Evolutionary conservation across 306 rosid genomes (phyloP).

Genomic region (Astragalus glycyphyllos): DNA sequence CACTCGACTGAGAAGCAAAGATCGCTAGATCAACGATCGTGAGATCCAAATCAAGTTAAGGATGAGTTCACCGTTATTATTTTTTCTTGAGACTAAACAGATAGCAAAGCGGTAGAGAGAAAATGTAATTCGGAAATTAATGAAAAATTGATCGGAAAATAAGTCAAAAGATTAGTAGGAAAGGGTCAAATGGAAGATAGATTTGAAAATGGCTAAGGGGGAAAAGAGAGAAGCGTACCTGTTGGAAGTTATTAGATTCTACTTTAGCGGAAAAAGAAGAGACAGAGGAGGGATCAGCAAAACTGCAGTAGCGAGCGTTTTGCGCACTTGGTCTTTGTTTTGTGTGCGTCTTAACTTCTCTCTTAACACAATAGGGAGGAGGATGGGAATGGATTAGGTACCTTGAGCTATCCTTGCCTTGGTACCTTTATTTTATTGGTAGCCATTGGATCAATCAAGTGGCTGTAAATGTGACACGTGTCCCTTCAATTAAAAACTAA

Average conservation of each 20-base stretch:
- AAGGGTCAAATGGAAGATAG: background rate
- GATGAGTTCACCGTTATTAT: background rate
- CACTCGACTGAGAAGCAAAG: background rate
- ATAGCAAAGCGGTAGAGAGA: background rate
- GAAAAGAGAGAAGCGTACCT: slow-evolving; percentile 28
- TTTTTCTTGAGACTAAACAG: background rate
- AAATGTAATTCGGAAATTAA: background rate
- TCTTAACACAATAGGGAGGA: too few species aligned
- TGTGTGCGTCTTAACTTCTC: too few species aligned
- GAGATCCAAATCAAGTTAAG: slow-evolving; percentile 1
- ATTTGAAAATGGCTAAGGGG: slow-evolving; percentile 16
- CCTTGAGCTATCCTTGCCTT: too few species aligned
- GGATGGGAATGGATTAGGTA: too few species aligned
- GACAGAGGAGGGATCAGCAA: background rate
- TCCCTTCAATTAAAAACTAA: too few species aligned
- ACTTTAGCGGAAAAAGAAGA: slow-evolving; percentile 22
- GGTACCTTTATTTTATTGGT: too few species aligned
- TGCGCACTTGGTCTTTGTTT: background rate
- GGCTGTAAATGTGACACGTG: too few species aligned
- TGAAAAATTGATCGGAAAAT: too few species aligned
- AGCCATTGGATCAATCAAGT: too few species aligned
- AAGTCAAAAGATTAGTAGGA: background rate
- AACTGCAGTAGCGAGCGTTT: background rate
- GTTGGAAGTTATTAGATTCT: background rate
- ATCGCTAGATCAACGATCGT: slow-evolving; percentile 10